Evolutionary conservation across 2,329 filamentous ascomycete species (phyloP), one percentile per base, ranked within the genome.

Genomic region (Capronia americana): DNA sequence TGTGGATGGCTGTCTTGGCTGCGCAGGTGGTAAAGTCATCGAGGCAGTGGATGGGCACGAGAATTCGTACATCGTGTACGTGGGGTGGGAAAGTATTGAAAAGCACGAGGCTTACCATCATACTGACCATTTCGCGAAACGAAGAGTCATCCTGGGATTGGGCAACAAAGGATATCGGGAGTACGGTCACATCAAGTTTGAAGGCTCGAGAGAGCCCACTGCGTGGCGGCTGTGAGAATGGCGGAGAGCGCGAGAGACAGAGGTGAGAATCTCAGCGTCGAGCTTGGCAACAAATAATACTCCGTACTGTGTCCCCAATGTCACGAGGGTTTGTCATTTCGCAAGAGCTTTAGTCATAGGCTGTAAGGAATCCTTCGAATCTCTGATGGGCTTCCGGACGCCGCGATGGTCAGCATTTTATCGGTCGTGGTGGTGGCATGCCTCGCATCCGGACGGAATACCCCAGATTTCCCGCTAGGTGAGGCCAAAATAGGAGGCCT

Each of bases 21-120:
- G 75, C 38, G 74, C 73, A 4, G 77, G 77, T 5, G 77, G 77
- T 6, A 71, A 70, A 56, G 68, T 79, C 48, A 63, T 76, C 50
- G 77, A 79, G 69, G 64, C 69, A 2, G 71, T 78, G 14, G 74
- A 75, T 23, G 74, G 73, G 10, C 61, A 72, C 28, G 68, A 67
- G 8, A 66, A 64, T 4, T 73, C 71, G 28, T 78, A 75, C 69
- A 65, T 78, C 7, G 77, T 77, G 23, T 75, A 74, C 62, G 76
- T 78, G 8, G 76, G 75, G n/a, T 78, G 76, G 78, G 72, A 76
- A 64, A 75, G 69, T 57, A 70, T 77, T 5, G 71, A 75, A 51
- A 58, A 75, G 26, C 77, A 79, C 64, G 74, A 78, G 46, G 71
- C 67, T 20, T 79, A 79, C 65, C 77, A 79, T 62, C 70, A 74